These are phyloP conservation scores for Acer campestre DNA, from an alignment of 345 rosid genomes.

Conservation along the genomic window DNA sequence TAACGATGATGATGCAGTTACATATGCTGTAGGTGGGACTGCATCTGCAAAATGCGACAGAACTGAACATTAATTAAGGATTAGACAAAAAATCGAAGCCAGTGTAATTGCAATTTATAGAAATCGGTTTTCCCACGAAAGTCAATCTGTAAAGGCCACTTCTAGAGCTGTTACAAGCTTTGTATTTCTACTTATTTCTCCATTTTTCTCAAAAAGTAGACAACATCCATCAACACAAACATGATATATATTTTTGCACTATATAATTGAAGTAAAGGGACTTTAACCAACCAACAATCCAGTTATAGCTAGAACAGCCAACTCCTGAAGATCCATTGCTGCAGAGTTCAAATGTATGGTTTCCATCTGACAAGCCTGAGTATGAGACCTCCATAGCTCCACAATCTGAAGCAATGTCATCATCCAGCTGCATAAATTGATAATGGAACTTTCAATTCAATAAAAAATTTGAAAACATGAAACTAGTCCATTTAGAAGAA, in stretches of 20 bases:
- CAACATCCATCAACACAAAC: neutral
- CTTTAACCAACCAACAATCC: conserved; percentile 65
- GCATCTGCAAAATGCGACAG: conserved; percentile 60
- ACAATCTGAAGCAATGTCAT: conserved; percentile 55
- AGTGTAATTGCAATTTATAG: neutral
- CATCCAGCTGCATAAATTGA: conserved; percentile 62
- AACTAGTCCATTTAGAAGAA: no score
- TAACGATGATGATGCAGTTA: conserved; percentile 63
- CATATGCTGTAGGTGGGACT: conserved; percentile 67
- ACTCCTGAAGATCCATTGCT: conserved; percentile 44
- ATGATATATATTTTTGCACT: neutral
- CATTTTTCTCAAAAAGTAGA: neutral
- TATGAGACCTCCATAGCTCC: conserved; percentile 49
- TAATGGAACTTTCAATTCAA: no score
- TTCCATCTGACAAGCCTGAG: conserved; percentile 66
- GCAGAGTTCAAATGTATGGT: conserved; percentile 79
- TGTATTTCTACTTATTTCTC: neutral
- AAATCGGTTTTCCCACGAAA: neutral
- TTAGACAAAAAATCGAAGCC: conserved; percentile 8
- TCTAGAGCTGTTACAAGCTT: neutral
- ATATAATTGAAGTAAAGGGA: conserved; percentile 10
- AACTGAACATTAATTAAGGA: conserved; percentile 17
- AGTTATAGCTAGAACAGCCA: conserved; percentile 65
- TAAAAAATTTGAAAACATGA: no score
- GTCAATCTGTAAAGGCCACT: neutral